phyloP scores from a whole-genome alignment of 2,329 filamentous ascomycete genomes.

The Verticillium dahliae region DNA sequence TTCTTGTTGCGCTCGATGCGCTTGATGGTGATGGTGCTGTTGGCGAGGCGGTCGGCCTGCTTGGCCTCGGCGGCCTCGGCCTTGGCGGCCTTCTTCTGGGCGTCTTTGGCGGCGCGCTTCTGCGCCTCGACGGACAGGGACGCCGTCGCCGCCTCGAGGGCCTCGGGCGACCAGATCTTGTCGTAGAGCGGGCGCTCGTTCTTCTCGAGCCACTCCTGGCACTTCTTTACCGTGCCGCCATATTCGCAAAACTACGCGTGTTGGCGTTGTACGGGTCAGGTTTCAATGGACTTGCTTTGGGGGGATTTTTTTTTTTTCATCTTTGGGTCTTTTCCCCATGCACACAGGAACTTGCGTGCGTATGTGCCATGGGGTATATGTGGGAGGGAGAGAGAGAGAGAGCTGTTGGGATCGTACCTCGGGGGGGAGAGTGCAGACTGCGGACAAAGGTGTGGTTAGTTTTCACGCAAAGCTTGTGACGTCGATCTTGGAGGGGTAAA shows the following conservation, averaged over 20 bases:
- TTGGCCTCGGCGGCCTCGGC: slow-evolving; percentile 81
- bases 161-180: slow-evolving; percentile 79
- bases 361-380: neutral
- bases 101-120: slow-evolving; percentile 92
- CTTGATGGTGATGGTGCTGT: slow-evolving; percentile 83
- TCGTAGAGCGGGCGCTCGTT: slow-evolving; percentile 68
- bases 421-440: slow-evolving; percentile 59
- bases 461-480: neutral
- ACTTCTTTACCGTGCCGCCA: slow-evolving; percentile 92
- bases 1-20: slow-evolving; percentile 97
- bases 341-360: too few relatives aligned
- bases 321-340: too few relatives aligned
- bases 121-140: slow-evolving; percentile 85
- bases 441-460: neutral
- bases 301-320: too few relatives aligned
- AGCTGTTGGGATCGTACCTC: slow-evolving; percentile 39
- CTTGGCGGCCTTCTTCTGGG: slow-evolving; percentile 93
- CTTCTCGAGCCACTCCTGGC: slow-evolving; percentile 87
- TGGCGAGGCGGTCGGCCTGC: slow-evolving; percentile 74
- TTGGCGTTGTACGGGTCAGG: slow-evolving; percentile 10
- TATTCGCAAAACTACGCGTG: slow-evolving; percentile 89
- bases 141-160: slow-evolving; percentile 75
- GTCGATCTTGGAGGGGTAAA: neutral
- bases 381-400: neutral
- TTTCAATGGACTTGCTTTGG: too few relatives aligned